phyloP scores from a whole-genome alignment of 2,329 filamentous ascomycete species.

The Aspergillus sp. region DNA sequence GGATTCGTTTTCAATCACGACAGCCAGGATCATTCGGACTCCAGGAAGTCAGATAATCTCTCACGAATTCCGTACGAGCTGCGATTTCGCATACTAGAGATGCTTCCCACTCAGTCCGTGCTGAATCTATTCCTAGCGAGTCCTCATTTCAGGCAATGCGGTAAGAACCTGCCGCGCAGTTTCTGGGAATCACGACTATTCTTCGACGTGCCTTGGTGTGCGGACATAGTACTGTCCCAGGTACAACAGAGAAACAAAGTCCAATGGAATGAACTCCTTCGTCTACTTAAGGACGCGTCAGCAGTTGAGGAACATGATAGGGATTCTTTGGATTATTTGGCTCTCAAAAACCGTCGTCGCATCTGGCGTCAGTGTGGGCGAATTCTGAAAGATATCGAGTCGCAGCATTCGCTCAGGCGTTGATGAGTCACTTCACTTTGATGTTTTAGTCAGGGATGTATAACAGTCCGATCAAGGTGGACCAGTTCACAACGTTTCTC shows the following conservation, averaged over 20 bases:
- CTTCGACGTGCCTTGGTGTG: slow-evolving; percentile 10
- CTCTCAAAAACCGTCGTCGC: slow-evolving; percentile 7
- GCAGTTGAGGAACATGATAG: slow-evolving; percentile 1
- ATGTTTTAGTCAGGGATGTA: not conserved
- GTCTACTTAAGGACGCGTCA: not conserved
- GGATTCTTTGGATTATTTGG: slow-evolving; percentile 2
- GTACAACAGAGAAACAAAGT: slow-evolving; percentile 2
- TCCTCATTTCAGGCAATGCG: slow-evolving; percentile 4
- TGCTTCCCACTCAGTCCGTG: slow-evolving; percentile 6
- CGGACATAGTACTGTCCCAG: slow-evolving; percentile 6
- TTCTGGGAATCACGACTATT: slow-evolving; percentile 10
- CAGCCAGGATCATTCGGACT: not conserved
- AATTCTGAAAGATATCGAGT: slow-evolving; percentile 4
- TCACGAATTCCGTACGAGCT: slow-evolving; percentile 7
- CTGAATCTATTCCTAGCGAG: slow-evolving; percentile 10
- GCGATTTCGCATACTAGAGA: slow-evolving; percentile 3
- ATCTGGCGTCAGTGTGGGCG: slow-evolving; percentile 8
- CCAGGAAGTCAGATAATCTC: not conserved
- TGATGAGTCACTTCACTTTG: not conserved
- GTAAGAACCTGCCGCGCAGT: slow-evolving; percentile 4
- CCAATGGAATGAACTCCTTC: slow-evolving; percentile 1
- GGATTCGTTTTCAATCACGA: not conserved
- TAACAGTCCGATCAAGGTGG: too few relatives aligned
- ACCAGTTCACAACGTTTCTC: too few relatives aligned
- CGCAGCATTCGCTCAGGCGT: not conserved